These are phyloP conservation scores for Mycena epipterygia DNA, from an alignment of 768 basidiomycete genomes.

Conservation along the genomic window DNA sequence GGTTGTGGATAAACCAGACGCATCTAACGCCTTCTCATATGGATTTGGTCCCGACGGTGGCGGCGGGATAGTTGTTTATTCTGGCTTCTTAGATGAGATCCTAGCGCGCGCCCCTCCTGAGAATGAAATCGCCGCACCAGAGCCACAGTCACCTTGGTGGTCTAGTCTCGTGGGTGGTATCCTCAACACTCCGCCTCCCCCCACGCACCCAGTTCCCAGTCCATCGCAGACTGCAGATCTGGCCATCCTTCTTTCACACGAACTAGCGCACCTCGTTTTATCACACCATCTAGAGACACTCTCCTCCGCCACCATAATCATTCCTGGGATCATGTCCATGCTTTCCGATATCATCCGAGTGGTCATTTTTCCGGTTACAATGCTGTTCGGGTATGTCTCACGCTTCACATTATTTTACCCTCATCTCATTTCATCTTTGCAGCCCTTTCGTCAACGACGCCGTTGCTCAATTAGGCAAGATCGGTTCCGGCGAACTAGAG, in stretches of 20 bases:
- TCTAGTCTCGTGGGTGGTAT: slow-evolving; percentile 61
- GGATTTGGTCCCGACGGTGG: slow-evolving; percentile 94
- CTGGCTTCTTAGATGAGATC: slow-evolving; percentile 93
- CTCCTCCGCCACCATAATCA: slow-evolving; percentile 86
- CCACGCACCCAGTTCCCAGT: slow-evolving; percentile 69
- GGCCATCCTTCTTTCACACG: slow-evolving; percentile 93
- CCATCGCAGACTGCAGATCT: slow-evolving; percentile 89
- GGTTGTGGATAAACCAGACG: slow-evolving; percentile 87
- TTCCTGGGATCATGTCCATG: slow-evolving; percentile 86
- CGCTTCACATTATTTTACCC: not conserved
- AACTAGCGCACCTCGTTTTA: slow-evolving; percentile 91
- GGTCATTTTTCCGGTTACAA: slow-evolving; percentile 88
- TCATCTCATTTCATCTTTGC: not conserved
- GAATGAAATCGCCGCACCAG: slow-evolving; percentile 33
- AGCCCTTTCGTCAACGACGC: slow-evolving; percentile 94
- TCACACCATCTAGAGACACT: slow-evolving; percentile 94
- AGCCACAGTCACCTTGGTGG: slow-evolving; percentile 58
- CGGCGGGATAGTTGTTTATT: slow-evolving; percentile 95
- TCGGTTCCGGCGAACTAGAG: slow-evolving; percentile 81
- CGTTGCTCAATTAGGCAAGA: slow-evolving; percentile 83
- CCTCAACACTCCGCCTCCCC: slow-evolving; percentile 48
- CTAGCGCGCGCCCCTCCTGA: slow-evolving; percentile 62
- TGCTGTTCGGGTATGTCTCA: slow-evolving; percentile 75
- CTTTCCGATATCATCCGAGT: slow-evolving; percentile 82
- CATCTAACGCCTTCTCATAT: slow-evolving; percentile 94